Conservation (phyloP, 1,284 basidiomycete genomes). For the Ceratobasidium sp. region DNA sequence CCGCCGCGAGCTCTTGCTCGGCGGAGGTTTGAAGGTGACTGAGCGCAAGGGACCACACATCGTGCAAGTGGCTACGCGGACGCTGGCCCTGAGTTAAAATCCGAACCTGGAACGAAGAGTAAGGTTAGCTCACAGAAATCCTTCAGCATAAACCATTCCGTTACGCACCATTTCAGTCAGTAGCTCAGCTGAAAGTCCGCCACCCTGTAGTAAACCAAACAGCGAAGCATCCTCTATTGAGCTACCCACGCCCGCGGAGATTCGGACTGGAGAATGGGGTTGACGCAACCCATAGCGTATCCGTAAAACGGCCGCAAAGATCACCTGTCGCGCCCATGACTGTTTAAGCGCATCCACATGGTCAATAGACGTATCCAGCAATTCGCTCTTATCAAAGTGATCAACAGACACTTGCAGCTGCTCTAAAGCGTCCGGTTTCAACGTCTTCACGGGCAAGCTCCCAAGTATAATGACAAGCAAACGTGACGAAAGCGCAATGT, state of each 20-base stretch:
- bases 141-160: not conserved
- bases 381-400: constrained; percentile 20
- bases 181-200: constrained; percentile 13
- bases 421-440: constrained; percentile 28
- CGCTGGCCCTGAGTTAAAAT: constrained; percentile 29
- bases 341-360: constrained; percentile 13
- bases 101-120: constrained; percentile 9
- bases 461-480: constrained; percentile 17
- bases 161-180: constrained; percentile 35
- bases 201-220: not conserved
- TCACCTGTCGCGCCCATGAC: constrained; percentile 62
- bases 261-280: constrained; percentile 5
- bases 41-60: constrained; percentile 21
- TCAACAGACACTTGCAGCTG: constrained; percentile 7
- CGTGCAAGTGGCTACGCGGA: constrained; percentile 12
- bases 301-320: constrained; percentile 65
- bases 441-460: constrained; percentile 38
- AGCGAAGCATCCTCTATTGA: constrained; percentile 1
- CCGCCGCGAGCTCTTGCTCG: not conserved
- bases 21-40: not conserved
- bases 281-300: constrained; percentile 63
- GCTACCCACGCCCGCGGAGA: not conserved
- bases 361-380: constrained; percentile 1
- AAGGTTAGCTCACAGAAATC: not conserved
- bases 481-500: constrained; percentile 30